phyloP scores from a whole-genome alignment of 1,284 basidiomycete genomes.

The Ustilago esculenta region DNA sequence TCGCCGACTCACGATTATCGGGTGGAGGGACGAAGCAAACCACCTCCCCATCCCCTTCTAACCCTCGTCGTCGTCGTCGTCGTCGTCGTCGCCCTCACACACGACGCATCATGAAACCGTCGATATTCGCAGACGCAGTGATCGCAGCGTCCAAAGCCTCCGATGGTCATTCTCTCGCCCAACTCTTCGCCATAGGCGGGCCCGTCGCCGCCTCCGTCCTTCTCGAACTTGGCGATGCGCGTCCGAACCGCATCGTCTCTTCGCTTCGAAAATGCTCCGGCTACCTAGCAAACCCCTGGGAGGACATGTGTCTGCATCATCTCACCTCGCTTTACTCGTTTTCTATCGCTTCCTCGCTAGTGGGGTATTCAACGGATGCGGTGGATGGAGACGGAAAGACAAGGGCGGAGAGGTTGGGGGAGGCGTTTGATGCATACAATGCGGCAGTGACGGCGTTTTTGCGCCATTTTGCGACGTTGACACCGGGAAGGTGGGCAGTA shows the following conservation, averaged over 20 bases:
- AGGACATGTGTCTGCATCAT: conserved; percentile 53
- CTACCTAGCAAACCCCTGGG: conserved; percentile 54
- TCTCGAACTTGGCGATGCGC: conserved; percentile 35
- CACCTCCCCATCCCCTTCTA: neutral
- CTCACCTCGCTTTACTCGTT: conserved; percentile 39
- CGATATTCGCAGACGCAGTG: conserved; percentile 47
- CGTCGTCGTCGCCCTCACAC: neutral
- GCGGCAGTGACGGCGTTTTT: conserved; percentile 47
- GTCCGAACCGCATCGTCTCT: conserved; percentile 28
- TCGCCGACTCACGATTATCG: no score
- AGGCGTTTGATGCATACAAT: conserved; percentile 56
- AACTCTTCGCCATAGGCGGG: conserved; percentile 48
- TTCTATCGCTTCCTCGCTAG: conserved; percentile 32
- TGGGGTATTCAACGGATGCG: neutral
- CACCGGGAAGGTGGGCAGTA: conserved; percentile 59
- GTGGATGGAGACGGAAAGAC: conserved; percentile 39
- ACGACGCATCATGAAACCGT: conserved; percentile 26
- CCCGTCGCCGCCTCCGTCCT: conserved; percentile 24
- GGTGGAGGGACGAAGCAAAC: no score
- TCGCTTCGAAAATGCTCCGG: conserved; percentile 46
- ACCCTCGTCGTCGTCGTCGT: no score
- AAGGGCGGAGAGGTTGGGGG: conserved; percentile 28
- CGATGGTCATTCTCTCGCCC: conserved; percentile 49
- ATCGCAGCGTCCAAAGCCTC: conserved; percentile 15
- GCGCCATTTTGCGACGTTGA: conserved; percentile 47